Evolutionary conservation across 371 early-diverging fungal genomes (phyloP).

Genomic region (Coemansia sp.): DNA sequence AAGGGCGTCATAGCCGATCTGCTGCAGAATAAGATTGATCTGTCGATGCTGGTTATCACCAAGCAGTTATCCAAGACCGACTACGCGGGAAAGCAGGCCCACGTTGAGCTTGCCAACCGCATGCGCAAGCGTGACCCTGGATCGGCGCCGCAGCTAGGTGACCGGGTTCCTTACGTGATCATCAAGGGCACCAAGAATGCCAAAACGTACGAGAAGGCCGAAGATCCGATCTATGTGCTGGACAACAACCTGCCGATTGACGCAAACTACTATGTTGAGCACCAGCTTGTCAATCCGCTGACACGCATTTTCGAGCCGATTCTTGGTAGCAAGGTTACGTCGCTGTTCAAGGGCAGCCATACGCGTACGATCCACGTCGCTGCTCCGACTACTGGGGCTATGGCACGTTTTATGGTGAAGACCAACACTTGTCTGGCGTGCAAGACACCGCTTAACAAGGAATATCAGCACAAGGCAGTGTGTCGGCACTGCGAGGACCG

Average conservation of each 20-base stretch:
- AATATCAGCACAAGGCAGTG: constrained; percentile 70
- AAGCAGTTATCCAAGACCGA: constrained; percentile 97
- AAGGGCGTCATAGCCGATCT: constrained; percentile 92
- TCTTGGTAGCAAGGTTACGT: constrained; percentile 84
- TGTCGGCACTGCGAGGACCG: constrained; percentile 79
- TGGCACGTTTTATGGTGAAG: constrained; percentile 94
- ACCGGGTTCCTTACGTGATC: constrained; percentile 99
- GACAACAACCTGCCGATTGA: constrained; percentile 99
- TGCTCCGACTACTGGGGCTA: constrained; percentile 85
- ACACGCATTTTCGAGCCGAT: constrained; percentile 98
- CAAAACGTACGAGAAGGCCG: constrained; percentile 96
- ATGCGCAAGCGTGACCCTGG: constrained; percentile 98
- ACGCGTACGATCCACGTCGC: constrained; percentile 85
- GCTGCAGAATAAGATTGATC: constrained; percentile 95
- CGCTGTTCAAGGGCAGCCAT: constrained; percentile 86
- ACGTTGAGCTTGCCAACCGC: constrained; percentile 94
- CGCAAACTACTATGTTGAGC: constrained; percentile 97
- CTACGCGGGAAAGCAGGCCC: constrained; percentile 97
- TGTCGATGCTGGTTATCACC: constrained; percentile 97
- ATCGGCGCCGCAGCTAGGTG: constrained; percentile 95
- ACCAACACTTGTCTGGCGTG: constrained; percentile 94
- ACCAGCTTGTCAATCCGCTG: constrained; percentile 97
- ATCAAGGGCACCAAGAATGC: constrained; percentile 86
- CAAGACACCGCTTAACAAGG: constrained; percentile 78
- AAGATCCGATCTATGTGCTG: constrained; percentile 99